Conservation (phyloP, 2,329 filamentous ascomycete species). For the Xylariales sp. region DNA sequence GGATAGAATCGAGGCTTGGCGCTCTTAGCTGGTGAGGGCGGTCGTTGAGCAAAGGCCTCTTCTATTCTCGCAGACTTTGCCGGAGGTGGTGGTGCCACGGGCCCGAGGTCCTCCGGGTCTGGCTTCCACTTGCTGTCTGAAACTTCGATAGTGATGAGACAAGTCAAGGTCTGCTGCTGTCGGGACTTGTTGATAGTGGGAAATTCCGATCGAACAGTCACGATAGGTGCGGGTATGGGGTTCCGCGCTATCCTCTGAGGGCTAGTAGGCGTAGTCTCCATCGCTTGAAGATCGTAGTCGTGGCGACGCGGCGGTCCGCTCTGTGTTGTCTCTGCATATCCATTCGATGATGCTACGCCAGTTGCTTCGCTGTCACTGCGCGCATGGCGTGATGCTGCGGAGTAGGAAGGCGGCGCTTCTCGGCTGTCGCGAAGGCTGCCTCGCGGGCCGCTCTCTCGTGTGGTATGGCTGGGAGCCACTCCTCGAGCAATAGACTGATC, state of each 20-base stretch:
- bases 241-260: conserved; percentile 71
- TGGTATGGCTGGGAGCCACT: conserved; percentile 9
- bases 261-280: conserved; percentile 80
- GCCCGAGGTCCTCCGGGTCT: conserved; percentile 73
- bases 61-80: conserved; percentile 49
- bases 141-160: conserved; percentile 89
- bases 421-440: conserved; percentile 45
- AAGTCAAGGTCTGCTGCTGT: conserved; percentile 92
- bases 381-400: conserved; percentile 49
- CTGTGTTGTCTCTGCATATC: conserved; percentile 74
- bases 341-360: conserved; percentile 68
- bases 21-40: conserved; percentile 56
- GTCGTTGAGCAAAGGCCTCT: conserved; percentile 45
- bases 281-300: conserved; percentile 93
- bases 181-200: conserved; percentile 88
- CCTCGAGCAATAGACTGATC: conserved; percentile 33
- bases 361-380: conserved; percentile 78
- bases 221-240: conserved; percentile 82
- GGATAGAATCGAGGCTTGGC: conserved; percentile 57
- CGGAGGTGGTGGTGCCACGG: conserved; percentile 38
- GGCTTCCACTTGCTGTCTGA: conserved; percentile 88
- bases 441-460: conserved; percentile 32
- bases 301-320: conserved; percentile 69
- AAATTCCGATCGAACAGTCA: conserved; percentile 96
- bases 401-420: conserved; percentile 38